phyloP scores from a whole-genome alignment of 805 yeast genomes.

The Saccharomyces kudriavzevii region DNA sequence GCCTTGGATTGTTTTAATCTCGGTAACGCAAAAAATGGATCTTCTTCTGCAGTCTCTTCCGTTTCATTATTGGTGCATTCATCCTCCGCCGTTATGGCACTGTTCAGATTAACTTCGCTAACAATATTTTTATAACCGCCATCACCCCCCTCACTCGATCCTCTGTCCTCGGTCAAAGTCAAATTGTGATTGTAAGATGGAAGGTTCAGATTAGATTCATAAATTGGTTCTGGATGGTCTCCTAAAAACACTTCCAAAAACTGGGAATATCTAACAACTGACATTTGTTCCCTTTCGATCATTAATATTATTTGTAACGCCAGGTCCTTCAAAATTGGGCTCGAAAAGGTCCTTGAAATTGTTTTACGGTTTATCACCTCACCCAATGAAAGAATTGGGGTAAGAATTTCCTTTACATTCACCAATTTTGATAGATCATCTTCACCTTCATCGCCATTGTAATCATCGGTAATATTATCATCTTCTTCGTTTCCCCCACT shows the following conservation, averaged over 20 bases:
- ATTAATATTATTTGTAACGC: slow-evolving; percentile 68
- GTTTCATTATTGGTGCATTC: slow-evolving; percentile 17
- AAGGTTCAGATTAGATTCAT: slow-evolving; percentile 56
- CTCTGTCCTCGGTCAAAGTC: slow-evolving; percentile 21
- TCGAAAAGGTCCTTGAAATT: slow-evolving; percentile 56
- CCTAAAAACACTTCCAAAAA: slow-evolving; percentile 76
- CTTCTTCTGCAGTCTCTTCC: slow-evolving; percentile 29
- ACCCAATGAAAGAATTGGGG: slow-evolving; percentile 73
- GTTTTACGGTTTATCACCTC: slow-evolving; percentile 70
- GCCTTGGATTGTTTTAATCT: slow-evolving; percentile 26
- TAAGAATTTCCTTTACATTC: slow-evolving; percentile 51
- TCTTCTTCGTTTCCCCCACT: slow-evolving; percentile 3
- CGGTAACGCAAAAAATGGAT: slow-evolving; percentile 65
- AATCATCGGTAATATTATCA: slow-evolving; percentile 18
- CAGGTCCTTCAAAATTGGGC: slow-evolving; percentile 46
- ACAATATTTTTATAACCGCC: slow-evolving; percentile 1
- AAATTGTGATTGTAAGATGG: slow-evolving; percentile 65
- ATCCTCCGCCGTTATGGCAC: slow-evolving; percentile 7
- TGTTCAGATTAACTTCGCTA: slow-evolving; percentile 1
- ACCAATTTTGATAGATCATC: slow-evolving; percentile 42
- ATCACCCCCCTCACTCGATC: slow-evolving; percentile 8
- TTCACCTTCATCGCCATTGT: slow-evolving; percentile 30
- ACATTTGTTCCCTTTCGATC: slow-evolving; percentile 74
- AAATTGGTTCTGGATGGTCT: slow-evolving; percentile 66
- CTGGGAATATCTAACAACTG: slow-evolving; percentile 61